Percentiles rank a stretch among this genome's conserved stretches.
Evolutionary conservation across 2,329 filamentous ascomycete species (phyloP).

Genomic region (Fusarium secorum): DNA sequence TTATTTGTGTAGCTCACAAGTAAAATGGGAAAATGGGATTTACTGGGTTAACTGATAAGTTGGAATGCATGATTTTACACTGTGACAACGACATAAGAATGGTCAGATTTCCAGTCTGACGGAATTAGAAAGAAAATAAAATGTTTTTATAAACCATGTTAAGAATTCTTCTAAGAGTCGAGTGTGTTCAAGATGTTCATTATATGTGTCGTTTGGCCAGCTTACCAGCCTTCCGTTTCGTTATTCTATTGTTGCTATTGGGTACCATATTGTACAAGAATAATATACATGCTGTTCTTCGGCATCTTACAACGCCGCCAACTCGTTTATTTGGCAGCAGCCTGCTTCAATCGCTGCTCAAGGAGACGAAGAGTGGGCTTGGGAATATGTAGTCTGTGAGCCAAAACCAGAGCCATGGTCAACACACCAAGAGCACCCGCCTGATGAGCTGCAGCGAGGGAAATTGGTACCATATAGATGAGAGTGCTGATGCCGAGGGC

Average conservation of each 20-base stretch:
- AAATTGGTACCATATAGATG: constrained; percentile 90
- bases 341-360: constrained; percentile 56
- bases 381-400: constrained; percentile 79
- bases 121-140: constrained; percentile 27
- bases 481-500: constrained; percentile 88
- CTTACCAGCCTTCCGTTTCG: constrained; percentile 10
- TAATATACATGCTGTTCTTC: constrained; percentile 33
- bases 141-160: constrained; percentile 18
- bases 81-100: constrained; percentile 7
- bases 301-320: constrained; percentile 19
- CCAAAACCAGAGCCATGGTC: constrained; percentile 81
- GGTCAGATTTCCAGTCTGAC: constrained; percentile 5
- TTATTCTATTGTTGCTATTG: constrained; percentile 28
- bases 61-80: constrained; percentile 41
- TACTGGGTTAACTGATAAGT: constrained; percentile 4
- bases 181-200: constrained; percentile 23
- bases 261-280: constrained; percentile 40
- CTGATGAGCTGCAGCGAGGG: constrained; percentile 89
- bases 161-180: constrained; percentile 25
- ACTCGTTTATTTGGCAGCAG: constrained; percentile 27
- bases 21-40: constrained; percentile 19
- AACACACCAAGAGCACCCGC: constrained; percentile 87
- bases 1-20: constrained; percentile 34
- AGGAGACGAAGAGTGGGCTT: constrained; percentile 69
- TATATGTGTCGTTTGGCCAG: background rate